Evolutionary conservation across 768 basidiomycete genomes (phyloP).

Genomic region (Strobilomyces echinocephalus): DNA sequence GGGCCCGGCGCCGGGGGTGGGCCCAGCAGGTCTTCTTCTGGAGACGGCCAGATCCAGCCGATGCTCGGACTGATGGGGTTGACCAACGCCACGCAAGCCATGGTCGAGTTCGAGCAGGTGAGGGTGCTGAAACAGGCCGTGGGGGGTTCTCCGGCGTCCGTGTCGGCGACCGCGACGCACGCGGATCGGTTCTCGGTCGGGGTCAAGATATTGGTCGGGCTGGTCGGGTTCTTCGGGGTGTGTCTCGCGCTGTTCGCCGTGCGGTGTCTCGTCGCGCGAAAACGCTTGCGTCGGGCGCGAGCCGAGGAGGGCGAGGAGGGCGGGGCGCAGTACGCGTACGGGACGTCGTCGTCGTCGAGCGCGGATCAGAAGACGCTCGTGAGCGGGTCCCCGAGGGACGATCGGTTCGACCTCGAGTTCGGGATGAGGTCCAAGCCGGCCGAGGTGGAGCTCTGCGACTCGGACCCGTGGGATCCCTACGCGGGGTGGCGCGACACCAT

Average conservation of each 20-base stretch:
- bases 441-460: constrained; percentile 12
- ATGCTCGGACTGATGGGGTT: constrained; percentile 58
- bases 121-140: constrained; percentile 63
- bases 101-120: constrained; percentile 65
- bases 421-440: constrained; percentile 4
- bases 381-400: constrained; percentile 33
- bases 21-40: no score
- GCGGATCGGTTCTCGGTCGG: constrained; percentile 46
- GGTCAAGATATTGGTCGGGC: constrained; percentile 55
- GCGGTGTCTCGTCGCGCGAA: constrained; percentile 47
- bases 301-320: constrained; percentile 15
- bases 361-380: constrained; percentile 31
- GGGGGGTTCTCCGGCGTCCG: constrained; percentile 20
- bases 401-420: constrained; percentile 17
- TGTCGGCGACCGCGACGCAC: no score
- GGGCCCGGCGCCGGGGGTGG: no score
- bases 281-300: constrained; percentile 27
- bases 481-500: constrained; percentile 27
- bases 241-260: constrained; percentile 50
- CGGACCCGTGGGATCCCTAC: constrained; percentile 24
- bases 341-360: constrained; percentile 24
- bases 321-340: constrained; percentile 32
- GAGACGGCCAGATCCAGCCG: constrained; percentile 28
- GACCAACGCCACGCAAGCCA: constrained; percentile 56
- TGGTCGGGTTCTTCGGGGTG: constrained; percentile 54